A percentile compares a stretch with the other conserved stretches of the same genome.
These are phyloP conservation scores for Clarkia xantiana DNA, from an alignment of 345 rosid genomes.

Conservation along the genomic window DNA sequence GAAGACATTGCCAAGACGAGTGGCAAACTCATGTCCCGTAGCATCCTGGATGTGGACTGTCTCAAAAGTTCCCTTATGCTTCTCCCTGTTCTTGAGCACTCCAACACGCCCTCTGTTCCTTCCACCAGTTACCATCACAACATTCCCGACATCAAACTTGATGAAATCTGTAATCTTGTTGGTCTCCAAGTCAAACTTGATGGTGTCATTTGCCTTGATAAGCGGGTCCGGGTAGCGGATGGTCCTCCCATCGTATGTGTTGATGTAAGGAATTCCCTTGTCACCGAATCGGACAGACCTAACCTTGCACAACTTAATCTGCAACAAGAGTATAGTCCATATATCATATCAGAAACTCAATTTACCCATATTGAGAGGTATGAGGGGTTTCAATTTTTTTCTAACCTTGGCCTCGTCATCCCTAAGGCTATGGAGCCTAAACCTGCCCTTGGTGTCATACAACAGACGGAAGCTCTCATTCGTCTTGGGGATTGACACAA, in stretches of 20 bases:
- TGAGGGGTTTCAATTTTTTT: background rate
- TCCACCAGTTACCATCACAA: slow-evolving; percentile 8
- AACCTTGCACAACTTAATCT: slow-evolving; percentile 8
- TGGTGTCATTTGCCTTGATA: slow-evolving; percentile 8
- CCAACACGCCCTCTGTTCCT: slow-evolving; percentile 9
- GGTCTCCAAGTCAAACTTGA: slow-evolving; percentile 10
- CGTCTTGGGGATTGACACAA: slow-evolving; percentile 7
- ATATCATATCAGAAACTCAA: background rate
- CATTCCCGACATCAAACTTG: slow-evolving; percentile 7
- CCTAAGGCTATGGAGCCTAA: slow-evolving; percentile 7
- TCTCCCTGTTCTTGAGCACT: slow-evolving; percentile 5
- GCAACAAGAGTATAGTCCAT: background rate
- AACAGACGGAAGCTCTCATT: too few species aligned
- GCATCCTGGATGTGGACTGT: slow-evolving; percentile 7
- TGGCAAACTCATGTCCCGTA: slow-evolving; percentile 6
- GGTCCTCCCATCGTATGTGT: slow-evolving; percentile 8
- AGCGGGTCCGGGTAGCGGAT: slow-evolving; percentile 8
- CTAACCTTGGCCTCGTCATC: slow-evolving; percentile 7
- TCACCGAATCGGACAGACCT: slow-evolving; percentile 5
- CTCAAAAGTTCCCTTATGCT: slow-evolving; percentile 9
- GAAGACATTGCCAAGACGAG: slow-evolving; percentile 6
- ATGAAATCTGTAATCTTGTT: slow-evolving; percentile 7
- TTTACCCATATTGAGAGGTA: too few species aligned
- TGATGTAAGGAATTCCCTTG: slow-evolving; percentile 8
- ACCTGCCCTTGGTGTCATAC: too few species aligned